Evolutionary conservation across 805 yeast genomes (phyloP).

Genomic region (Myxozyma lipomycoides): DNA sequence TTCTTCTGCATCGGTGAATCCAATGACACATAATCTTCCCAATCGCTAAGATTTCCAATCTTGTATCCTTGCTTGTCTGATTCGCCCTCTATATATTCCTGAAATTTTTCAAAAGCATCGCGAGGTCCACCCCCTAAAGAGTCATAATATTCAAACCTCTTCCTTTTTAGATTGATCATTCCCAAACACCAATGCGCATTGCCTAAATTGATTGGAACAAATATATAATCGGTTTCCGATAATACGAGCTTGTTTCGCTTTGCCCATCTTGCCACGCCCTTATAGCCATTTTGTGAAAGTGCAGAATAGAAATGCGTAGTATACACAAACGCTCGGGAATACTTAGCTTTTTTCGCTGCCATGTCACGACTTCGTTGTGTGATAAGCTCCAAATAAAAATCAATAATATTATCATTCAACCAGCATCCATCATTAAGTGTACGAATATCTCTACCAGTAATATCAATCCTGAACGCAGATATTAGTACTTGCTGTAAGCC

Average conservation of each 20-base stretch:
- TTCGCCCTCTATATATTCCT: slow-evolving; percentile 65
- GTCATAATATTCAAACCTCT: slow-evolving; percentile 68
- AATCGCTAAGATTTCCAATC: slow-evolving; percentile 30
- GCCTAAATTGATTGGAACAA: slow-evolving; percentile 81
- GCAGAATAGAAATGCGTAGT: slow-evolving; percentile 85
- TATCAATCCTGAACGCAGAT: slow-evolving; percentile 47
- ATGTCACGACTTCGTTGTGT: slow-evolving; percentile 43
- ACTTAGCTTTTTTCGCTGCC: slow-evolving; percentile 30
- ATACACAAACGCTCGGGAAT: slow-evolving; percentile 58
- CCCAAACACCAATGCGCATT: slow-evolving; percentile 92
- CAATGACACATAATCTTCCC: slow-evolving; percentile 34
- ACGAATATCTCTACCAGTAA: slow-evolving; percentile 60
- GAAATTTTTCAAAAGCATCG: slow-evolving; percentile 40
- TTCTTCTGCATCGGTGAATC: slow-evolving; percentile 82
- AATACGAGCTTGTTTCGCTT: slow-evolving; percentile 68
- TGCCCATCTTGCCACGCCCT: slow-evolving; percentile 81
- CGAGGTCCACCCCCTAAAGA: slow-evolving; percentile 54
- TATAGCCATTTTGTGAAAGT: slow-evolving; percentile 65
- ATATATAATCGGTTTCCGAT: slow-evolving; percentile 56
- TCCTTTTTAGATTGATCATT: slow-evolving; percentile 59
- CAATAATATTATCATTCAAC: slow-evolving; percentile 90
- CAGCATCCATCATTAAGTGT: slow-evolving; percentile 70
- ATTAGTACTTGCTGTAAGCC: slow-evolving; percentile 31
- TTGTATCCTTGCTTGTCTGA: slow-evolving; percentile 49
- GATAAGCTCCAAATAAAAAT: slow-evolving; percentile 63